These are phyloP conservation scores for Tricholoma flavovirens DNA, from an alignment of 768 basidiomycete genomes.

Conservation along the genomic window DNA sequence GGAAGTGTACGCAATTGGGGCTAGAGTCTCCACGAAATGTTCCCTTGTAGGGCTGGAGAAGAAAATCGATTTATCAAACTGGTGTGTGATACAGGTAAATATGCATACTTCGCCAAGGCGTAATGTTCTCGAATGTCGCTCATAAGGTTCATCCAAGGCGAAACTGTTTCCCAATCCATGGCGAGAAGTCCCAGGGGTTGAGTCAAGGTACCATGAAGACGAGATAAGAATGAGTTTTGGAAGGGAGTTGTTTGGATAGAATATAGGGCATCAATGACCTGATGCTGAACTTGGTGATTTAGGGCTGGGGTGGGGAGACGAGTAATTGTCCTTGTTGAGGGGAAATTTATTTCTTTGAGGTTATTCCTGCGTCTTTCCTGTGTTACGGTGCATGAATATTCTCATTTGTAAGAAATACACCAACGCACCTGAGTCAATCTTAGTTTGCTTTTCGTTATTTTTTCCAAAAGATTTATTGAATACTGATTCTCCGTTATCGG, in stretches of 20 bases:
- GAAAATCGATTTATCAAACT: background rate
- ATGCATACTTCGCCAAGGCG: conserved; percentile 50
- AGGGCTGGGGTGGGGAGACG: conserved; percentile 26
- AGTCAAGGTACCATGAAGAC: conserved; percentile 43
- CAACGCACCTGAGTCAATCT: conserved; percentile 36
- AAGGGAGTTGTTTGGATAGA: conserved; percentile 33
- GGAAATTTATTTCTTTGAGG: conserved; percentile 15
- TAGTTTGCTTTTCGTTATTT: conserved; percentile 38
- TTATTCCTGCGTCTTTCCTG: conserved; percentile 29
- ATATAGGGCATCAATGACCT: conserved; percentile 30
- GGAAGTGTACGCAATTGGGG: conserved; percentile 59
- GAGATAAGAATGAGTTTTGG: conserved; percentile 59
- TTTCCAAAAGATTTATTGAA: conserved; percentile 19
- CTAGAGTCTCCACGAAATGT: conserved; percentile 31
- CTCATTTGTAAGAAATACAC: background rate
- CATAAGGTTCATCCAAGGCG: conserved; percentile 78
- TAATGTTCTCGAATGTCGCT: conserved; percentile 64
- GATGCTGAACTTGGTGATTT: conserved; percentile 21
- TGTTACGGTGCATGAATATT: conserved; percentile 3
- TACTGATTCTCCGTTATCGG: background rate
- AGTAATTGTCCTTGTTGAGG: conserved; percentile 26
- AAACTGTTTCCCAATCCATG: conserved; percentile 65
- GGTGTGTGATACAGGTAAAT: background rate
- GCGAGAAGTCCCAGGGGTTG: conserved; percentile 39
- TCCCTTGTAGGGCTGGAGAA: conserved; percentile 49